Conservation (phyloP, 352 stramenopile genomes). For the Phytopythium kandeliae region DNA sequence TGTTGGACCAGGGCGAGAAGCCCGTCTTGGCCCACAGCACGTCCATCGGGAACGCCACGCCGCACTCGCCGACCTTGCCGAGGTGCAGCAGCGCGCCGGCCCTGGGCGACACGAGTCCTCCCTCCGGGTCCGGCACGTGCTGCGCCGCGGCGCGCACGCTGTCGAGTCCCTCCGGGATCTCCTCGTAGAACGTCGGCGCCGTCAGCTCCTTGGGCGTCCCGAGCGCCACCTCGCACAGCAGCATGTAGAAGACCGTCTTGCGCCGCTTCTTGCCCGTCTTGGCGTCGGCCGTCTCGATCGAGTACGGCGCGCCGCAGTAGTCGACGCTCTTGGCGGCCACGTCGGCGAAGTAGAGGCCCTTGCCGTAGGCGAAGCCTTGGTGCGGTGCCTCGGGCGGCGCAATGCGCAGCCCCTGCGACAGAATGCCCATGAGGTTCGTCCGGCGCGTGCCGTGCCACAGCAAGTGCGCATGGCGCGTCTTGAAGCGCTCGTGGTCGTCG, state of each 20-base stretch:
- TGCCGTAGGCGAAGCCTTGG: constrained; percentile 80
- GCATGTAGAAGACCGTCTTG: constrained; percentile 57
- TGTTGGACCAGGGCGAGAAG: constrained; percentile 13
- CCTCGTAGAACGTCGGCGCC: constrained; percentile 22
- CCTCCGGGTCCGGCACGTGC: constrained; percentile 42
- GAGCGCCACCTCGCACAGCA: constrained; percentile 67
- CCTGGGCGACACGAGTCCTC: constrained; percentile 44
- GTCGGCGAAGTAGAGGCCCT: constrained; percentile 86
- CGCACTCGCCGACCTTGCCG: constrained; percentile 39
- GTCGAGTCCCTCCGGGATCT: constrained; percentile 39
- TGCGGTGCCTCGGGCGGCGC: constrained; percentile 79
- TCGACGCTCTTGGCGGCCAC: constrained; percentile 67
- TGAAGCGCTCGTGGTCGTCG: constrained; percentile 25
- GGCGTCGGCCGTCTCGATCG: constrained; percentile 22
- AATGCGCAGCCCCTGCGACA: constrained; percentile 81
- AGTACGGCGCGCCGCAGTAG: constrained; percentile 62
- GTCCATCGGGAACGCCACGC: constrained; percentile 29
- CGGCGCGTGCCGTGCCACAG: constrained; percentile 83
- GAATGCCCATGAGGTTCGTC: constrained; percentile 84
- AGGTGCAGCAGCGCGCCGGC: constrained; percentile 46
- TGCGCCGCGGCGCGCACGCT: constrained; percentile 55
- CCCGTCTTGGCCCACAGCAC: constrained; percentile 53
- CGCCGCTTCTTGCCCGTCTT: constrained; percentile 11
- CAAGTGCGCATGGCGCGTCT: constrained; percentile 40
- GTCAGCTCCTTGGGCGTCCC: constrained; percentile 34